Percentiles rank a stretch among this genome's conserved stretches.
These are phyloP conservation scores for Botrytis byssoidea DNA, from an alignment of 2,329 filamentous ascomycete species.

Conservation along the genomic window DNA sequence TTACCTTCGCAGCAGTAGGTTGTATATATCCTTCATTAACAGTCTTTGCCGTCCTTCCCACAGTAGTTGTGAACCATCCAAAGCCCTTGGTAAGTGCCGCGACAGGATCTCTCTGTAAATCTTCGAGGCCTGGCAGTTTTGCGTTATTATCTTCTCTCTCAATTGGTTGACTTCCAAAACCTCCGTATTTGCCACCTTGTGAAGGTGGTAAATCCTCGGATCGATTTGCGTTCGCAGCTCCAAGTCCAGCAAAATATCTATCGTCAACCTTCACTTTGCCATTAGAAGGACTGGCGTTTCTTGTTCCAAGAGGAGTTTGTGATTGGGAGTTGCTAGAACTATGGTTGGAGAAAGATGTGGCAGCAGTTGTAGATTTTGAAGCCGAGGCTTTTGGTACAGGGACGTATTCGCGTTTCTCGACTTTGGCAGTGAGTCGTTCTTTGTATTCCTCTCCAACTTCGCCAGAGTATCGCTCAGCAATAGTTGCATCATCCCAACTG, in stretches of 20 bases:
- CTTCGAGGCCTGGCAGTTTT: constrained; percentile 69
- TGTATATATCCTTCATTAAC: constrained; percentile 91
- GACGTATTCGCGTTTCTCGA: constrained; percentile 84
- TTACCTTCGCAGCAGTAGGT: constrained; percentile 83
- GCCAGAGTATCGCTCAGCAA: constrained; percentile 85
- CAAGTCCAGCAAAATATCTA: constrained; percentile 84
- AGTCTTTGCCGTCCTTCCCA: constrained; percentile 85
- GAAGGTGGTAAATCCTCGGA: constrained; percentile 74
- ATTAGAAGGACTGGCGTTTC: constrained; percentile 33
- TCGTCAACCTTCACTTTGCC: constrained; percentile 70
- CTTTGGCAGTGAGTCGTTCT: constrained; percentile 80
- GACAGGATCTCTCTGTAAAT: constrained; percentile 87
- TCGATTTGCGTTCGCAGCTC: constrained; percentile 75
- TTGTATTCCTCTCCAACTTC: constrained; percentile 95
- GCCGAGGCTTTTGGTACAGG: constrained; percentile 58
- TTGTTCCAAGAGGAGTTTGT: constrained; percentile 31
- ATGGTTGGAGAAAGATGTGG: constrained; percentile 19
- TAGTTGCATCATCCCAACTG: constrained; percentile 75
- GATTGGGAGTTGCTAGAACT: constrained; percentile 20
- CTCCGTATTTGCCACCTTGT: constrained; percentile 88
- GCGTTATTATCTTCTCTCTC: constrained; percentile 48
- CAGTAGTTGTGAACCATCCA: constrained; percentile 87
- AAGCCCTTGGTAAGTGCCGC: constrained; percentile 88
- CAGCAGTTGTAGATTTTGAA: constrained; percentile 2
- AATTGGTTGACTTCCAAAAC: constrained; percentile 74